Evolutionary conservation across 2,329 filamentous ascomycete genomes (phyloP).

Genomic region (Trichoderma guizhouense): DNA sequence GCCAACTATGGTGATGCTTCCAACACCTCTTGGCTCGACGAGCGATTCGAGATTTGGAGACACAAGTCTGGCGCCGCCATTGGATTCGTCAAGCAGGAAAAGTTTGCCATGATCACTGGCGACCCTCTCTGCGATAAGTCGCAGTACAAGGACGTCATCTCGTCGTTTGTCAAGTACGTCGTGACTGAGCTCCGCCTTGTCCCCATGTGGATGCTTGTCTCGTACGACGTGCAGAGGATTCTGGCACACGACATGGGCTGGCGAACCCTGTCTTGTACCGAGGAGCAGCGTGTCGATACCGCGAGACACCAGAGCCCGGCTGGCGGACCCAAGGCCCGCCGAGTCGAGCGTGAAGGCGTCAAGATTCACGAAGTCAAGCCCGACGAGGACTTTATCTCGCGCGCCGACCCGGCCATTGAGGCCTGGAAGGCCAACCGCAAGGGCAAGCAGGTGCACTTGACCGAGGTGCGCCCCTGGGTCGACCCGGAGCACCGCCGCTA

Average conservation of each 20-base stretch:
- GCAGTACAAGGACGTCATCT: conserved; percentile 72
- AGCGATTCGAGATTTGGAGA: conserved; percentile 83
- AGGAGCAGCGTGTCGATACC: conserved; percentile 83
- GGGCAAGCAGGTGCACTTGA: conserved; percentile 83
- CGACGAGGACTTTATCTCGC: conserved; percentile 66
- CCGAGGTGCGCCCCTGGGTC: conserved; percentile 85
- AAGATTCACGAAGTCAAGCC: conserved; percentile 70
- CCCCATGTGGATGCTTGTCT: conserved; percentile 87
- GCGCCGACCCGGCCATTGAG: conserved; percentile 68
- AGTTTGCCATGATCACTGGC: conserved; percentile 80
- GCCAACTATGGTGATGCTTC: conserved; percentile 94
- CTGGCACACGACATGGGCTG: conserved; percentile 78
- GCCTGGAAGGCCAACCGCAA: conserved; percentile 80
- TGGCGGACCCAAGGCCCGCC: conserved; percentile 70
- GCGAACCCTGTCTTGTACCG: conserved; percentile 83
- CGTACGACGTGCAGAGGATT: conserved; percentile 71
- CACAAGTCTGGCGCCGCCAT: conserved; percentile 81
- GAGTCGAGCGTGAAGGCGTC: conserved; percentile 78
- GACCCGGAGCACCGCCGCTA: conserved; percentile 81
- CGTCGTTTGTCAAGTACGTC: conserved; percentile 71
- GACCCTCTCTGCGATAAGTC: conserved; percentile 78
- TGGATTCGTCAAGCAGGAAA: conserved; percentile 72
- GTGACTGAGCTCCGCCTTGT: conserved; percentile 67
- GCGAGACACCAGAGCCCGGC: conserved; percentile 60
- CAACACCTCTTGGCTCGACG: conserved; percentile 91